These are phyloP conservation scores for Globisporangium uncinulatum DNA, from an alignment of 352 stramenopile genomes.

Conservation along the genomic window DNA sequence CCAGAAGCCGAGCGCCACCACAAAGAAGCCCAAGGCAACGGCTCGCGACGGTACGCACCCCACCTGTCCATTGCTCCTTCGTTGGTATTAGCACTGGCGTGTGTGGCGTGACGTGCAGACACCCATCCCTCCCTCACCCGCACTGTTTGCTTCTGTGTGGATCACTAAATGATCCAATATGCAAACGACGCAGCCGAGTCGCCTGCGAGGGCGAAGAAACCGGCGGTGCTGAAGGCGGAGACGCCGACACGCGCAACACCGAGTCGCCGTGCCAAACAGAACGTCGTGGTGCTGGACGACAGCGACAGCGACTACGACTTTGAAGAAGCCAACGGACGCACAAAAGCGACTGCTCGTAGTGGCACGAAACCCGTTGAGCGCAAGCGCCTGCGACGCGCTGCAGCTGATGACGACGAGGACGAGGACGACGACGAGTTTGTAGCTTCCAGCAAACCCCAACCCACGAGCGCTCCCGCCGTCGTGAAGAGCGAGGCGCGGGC, in stretches of 20 bases:
- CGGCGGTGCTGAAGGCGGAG: constrained; percentile 5
- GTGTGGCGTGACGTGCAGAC: too few relatives aligned
- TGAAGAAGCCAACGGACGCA: constrained; percentile 8
- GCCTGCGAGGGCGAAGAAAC: constrained; percentile 2
- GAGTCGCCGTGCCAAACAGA: constrained; percentile 28
- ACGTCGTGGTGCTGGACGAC: constrained; percentile 50
- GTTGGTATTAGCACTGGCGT: too few relatives aligned
- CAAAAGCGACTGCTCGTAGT: constrained; percentile 1
- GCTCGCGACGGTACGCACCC: too few relatives aligned
- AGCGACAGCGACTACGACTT: constrained; percentile 39
- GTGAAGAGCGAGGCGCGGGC: constrained; percentile 12
- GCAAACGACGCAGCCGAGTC: not conserved
- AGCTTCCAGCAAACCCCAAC: not conserved
- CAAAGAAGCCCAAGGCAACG: not conserved
- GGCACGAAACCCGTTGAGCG: constrained; percentile 19
- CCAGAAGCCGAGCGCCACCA: constrained; percentile 32
- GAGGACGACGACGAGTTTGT: constrained; percentile 10
- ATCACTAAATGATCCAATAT: too few relatives aligned
- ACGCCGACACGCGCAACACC: constrained; percentile 20
- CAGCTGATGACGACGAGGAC: constrained; percentile 21
- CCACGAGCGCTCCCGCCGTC: constrained; percentile 1
- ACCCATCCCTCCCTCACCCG: too few relatives aligned
- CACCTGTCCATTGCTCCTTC: too few relatives aligned
- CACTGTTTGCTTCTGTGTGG: too few relatives aligned
- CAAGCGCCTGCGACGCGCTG: constrained; percentile 29